phyloP scores from a whole-genome alignment of 176 grass and related monocot genomes.

The Paspalum vaginatum region DNA sequence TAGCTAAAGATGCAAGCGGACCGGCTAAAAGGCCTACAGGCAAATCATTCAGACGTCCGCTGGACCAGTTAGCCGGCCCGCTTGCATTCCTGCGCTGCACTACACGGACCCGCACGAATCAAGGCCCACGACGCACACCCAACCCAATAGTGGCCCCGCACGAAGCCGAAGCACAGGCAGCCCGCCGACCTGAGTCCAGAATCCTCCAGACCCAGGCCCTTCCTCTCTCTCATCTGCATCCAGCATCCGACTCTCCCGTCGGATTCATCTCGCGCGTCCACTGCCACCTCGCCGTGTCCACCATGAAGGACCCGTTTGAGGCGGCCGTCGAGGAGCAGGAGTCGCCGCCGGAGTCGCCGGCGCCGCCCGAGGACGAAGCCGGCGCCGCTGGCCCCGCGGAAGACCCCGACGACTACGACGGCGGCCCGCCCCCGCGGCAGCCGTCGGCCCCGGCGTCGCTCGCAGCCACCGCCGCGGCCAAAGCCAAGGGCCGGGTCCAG shows the following conservation, averaged over 20 bases:
- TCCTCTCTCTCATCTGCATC: not conserved
- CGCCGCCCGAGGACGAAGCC: constrained; percentile 51
- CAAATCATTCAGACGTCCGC: no score
- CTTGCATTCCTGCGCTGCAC: no score
- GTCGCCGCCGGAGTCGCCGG: constrained; percentile 74
- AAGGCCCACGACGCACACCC: not conserved
- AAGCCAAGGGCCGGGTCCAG: constrained; percentile 40
- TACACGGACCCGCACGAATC: not conserved
- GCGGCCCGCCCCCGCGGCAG: constrained; percentile 28
- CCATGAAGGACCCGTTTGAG: constrained; percentile 98
- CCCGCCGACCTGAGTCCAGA: not conserved
- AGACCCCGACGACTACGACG: constrained; percentile 46
- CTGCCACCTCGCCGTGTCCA: not conserved
- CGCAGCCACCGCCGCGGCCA: not conserved
- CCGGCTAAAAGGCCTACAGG: no score
- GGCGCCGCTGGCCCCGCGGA: not conserved
- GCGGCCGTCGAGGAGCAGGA: constrained; percentile 93
- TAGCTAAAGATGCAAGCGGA: no score
- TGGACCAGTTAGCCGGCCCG: no score
- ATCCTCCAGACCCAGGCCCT: not conserved
- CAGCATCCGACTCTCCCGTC: not conserved
- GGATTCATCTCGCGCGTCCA: not conserved
- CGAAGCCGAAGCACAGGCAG: not conserved
- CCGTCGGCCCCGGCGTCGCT: constrained; percentile 22
- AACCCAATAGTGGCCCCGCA: not conserved